Percentiles rank a stretch among this genome's conserved stretches.
Conservation (phyloP, 1,139 yeast species). For the Diutina siamensis region DNA sequence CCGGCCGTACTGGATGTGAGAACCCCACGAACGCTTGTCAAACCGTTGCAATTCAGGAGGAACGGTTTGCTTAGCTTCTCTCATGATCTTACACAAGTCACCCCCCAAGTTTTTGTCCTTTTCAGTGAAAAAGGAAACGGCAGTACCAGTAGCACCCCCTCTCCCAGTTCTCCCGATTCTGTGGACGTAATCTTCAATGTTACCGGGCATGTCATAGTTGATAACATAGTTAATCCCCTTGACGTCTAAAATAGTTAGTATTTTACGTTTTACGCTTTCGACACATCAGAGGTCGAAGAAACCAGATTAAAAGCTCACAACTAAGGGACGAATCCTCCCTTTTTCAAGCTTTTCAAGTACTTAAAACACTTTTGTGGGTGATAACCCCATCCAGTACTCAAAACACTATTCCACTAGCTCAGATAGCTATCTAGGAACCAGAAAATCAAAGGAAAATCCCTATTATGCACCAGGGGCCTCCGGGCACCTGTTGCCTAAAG, state of each 20-base stretch:
- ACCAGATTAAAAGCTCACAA: not conserved
- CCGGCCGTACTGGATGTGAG: constrained; percentile 44
- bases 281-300: not conserved
- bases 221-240: constrained; percentile 91
- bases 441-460: constrained; percentile 3
- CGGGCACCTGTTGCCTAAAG: not conserved
- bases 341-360: not conserved
- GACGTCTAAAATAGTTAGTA: constrained; percentile 54
- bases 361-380: not conserved
- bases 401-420: not conserved
- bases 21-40: constrained; percentile 43
- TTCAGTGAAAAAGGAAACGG: constrained; percentile 87
- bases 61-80: constrained; percentile 89
- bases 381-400: not conserved
- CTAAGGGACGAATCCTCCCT: not conserved
- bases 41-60: constrained; percentile 51
- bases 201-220: constrained; percentile 96
- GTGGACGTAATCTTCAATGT: constrained; percentile 94
- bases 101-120: constrained; percentile 83
- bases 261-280: not conserved
- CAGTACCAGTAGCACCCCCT: constrained; percentile 95
- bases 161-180: constrained; percentile 98
- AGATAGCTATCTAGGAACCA: not conserved
- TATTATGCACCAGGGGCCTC: not conserved
- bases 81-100: constrained; percentile 78